Base-by-base conservation (phyloP, 2,329 filamentous ascomycete species). In the Dothistroma pini region DNA sequence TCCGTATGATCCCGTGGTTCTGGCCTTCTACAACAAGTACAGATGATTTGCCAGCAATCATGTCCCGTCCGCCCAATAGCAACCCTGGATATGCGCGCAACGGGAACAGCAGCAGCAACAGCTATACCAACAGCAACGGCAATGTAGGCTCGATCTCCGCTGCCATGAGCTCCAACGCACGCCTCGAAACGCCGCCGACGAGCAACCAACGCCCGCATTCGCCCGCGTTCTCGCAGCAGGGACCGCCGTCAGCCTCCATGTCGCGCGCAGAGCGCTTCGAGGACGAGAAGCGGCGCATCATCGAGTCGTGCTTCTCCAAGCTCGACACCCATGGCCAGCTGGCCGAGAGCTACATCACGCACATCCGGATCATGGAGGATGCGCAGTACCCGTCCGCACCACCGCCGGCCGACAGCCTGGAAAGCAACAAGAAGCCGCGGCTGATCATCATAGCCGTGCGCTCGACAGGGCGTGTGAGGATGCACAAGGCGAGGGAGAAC, bases 401-500 rank as follows among this genome's bases (percentile, higher is more conserved):
- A 35, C 89, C 95, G 56, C 93, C 95, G 3, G 91, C 91, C 2
- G 87, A 89, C 66, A 86, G 88, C n/a, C 80, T 83, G 9, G 79
- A 86, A 10, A 84, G 89, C 56, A 86, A 88, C 72, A 93, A 96
- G 76, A 99, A 99, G 76, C 85, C 88, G 53, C 87, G 95, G 70
- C 83, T 96, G 67, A 96, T 99, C 73, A 92, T 99, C 67, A 89
- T 99, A 67, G 89, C 93, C 11, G 95, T 99, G 62, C 86, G 91
- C 63, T 95, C 91, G 71, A 96, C 93, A 1, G 95, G 93, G 58
- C 85, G 92, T 62, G 93, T 99, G 54, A 90, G 93, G 71, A 87
- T 99, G 80, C 95, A 99, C 81, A 99, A 99, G 77, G 93, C 92
- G 60, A 89, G 96, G 70, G 95, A 99, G 78, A 99, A 99, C 75